Evolutionary conservation across 441 rosid species (phyloP).

Genomic region (Aleurites moluccanus): DNA sequence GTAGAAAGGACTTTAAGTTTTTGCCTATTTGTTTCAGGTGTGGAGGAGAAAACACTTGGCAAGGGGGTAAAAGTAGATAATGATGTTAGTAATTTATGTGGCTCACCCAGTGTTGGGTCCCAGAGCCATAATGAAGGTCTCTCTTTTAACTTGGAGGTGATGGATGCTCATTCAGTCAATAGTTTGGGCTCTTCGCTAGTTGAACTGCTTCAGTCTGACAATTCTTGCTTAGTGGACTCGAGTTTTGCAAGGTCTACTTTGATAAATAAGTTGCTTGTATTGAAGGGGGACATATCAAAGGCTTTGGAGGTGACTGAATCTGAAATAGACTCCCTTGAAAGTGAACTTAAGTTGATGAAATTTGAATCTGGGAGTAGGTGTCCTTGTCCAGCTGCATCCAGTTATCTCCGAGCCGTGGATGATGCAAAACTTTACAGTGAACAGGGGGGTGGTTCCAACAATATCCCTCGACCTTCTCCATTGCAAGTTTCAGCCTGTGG

Average conservation of each 20-base stretch:
- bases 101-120: constrained; percentile 59
- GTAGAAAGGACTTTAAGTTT: background rate
- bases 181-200: constrained; percentile 61
- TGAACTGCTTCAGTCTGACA: constrained; percentile 71
- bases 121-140: constrained; percentile 53
- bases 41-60: constrained; percentile 61
- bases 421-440: constrained; percentile 35
- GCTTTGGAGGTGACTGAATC: constrained; percentile 75
- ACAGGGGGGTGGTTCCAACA: constrained; percentile 30
- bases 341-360: constrained; percentile 57
- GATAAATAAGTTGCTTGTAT: constrained; percentile 59
- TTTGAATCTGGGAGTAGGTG: constrained; percentile 39
- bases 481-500: constrained; percentile 47
- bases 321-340: constrained; percentile 89
- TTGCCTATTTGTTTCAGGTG: constrained; percentile 46
- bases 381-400: constrained; percentile 34
- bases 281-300: constrained; percentile 69
- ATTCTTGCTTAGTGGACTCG: constrained; percentile 55
- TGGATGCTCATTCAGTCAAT: constrained; percentile 49
- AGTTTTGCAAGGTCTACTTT: constrained; percentile 54
- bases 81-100: constrained; percentile 57
- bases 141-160: constrained; percentile 68
- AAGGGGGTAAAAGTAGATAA: constrained; percentile 50
- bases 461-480: constrained; percentile 41
- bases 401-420: constrained; percentile 36